Conservation (phyloP, 129 eudicot species). For the Centrapalus pauciflorus region DNA sequence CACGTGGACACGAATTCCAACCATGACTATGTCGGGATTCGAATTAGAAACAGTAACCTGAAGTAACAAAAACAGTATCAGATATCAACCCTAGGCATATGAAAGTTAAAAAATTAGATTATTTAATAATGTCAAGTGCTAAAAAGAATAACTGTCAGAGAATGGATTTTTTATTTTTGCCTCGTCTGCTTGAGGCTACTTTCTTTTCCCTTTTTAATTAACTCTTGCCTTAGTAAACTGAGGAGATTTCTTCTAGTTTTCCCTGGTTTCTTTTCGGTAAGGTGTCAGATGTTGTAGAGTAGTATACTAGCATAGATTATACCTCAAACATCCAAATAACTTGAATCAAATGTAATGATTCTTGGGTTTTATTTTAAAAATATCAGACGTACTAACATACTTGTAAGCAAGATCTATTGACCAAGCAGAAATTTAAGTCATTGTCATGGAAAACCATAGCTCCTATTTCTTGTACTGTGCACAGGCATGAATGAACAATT, state of each 20-base stretch:
- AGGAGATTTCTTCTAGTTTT: too few species aligned
- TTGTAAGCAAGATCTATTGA: not conserved
- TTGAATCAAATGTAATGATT: too few species aligned
- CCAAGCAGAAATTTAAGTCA: not conserved
- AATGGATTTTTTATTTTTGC: not conserved
- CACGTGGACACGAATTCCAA: conserved; percentile 88
- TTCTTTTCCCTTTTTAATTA: not conserved
- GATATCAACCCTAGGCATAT: not conserved
- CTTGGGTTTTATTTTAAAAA: too few species aligned
- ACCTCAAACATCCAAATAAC: too few species aligned
- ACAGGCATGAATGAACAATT: not conserved
- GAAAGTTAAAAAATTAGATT: not conserved
- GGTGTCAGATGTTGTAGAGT: too few species aligned
- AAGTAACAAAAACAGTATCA: conserved; percentile 6
- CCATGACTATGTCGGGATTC: conserved; percentile 97
- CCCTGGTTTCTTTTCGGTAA: too few species aligned
- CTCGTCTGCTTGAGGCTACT: not conserved
- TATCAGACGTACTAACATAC: too few species aligned
- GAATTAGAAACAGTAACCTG: conserved; percentile 85
- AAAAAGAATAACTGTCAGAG: not conserved
- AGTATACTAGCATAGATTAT: too few species aligned
- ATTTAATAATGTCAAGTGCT: not conserved
- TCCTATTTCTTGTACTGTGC: not conserved
- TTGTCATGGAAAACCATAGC: not conserved
- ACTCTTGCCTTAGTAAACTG: not conserved